phyloP scores from a whole-genome alignment of 106 monocot genomes.

The Phalaenopsis equestris region DNA sequence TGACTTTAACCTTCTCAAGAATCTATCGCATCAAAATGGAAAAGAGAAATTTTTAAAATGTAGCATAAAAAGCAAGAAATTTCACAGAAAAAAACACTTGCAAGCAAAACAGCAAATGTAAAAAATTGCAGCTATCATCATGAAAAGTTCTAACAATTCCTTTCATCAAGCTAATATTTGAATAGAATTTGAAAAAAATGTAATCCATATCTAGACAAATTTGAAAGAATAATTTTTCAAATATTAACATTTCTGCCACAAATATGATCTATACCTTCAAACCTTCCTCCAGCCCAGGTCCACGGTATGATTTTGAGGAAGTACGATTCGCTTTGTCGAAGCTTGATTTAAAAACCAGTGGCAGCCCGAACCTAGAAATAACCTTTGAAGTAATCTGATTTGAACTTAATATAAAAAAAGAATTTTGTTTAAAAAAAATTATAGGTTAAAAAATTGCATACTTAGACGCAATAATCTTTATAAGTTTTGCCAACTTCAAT shows the following conservation, averaged over 20 bases:
- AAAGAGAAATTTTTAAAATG: not conserved
- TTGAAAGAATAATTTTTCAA: not conserved
- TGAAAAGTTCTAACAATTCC: not conserved
- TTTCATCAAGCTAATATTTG: not conserved
- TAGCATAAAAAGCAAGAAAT: not conserved
- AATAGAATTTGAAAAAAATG: not conserved
- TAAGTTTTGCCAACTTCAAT: conserved; percentile 75
- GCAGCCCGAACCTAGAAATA: conserved; percentile 58
- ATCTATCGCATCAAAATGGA: conserved; percentile 36
- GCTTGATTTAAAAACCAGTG: conserved; percentile 88
- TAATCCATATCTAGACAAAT: not conserved
- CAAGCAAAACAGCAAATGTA: not conserved
- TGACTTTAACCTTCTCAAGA: conserved; percentile 80
- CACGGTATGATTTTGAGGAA: conserved; percentile 88
- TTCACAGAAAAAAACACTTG: not conserved
- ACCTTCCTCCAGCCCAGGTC: conserved; percentile 89
- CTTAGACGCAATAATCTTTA: conserved; percentile 62
- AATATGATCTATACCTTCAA: conserved; percentile 58
- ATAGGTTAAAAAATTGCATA: conserved; percentile 15
- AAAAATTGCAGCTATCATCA: not conserved
- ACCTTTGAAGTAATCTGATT: conserved; percentile 31
- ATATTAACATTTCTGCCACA: not conserved
- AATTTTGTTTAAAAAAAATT: not conserved
- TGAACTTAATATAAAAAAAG: not conserved
- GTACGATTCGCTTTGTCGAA: conserved; percentile 99